Conservation (phyloP, 495 filamentous ascomycete genomes). For the Lentithecium fluviatile region DNA sequence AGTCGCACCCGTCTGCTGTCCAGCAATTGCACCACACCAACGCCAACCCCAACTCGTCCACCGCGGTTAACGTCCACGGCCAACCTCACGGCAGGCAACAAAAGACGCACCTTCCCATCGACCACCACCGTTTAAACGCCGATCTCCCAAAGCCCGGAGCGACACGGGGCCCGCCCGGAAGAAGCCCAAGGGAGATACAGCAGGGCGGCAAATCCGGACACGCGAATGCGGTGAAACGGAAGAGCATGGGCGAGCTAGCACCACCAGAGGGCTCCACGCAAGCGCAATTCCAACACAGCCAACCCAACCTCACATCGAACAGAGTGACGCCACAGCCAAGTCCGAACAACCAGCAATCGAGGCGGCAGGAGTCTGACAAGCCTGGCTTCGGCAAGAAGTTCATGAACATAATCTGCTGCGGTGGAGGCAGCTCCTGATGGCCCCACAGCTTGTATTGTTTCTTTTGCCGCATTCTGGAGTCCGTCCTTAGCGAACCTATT, state of each 20-base stretch:
- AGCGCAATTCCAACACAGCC: constrained; percentile 36
- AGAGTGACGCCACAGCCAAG: constrained; percentile 19
- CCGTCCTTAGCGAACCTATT: constrained; percentile 11
- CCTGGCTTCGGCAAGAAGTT: constrained; percentile 32
- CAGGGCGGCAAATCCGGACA: constrained; percentile 23
- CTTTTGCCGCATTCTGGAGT: constrained; percentile 20
- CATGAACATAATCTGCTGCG: constrained; percentile 34
- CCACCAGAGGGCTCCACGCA: constrained; percentile 35
- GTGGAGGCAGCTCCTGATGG: constrained; percentile 20
- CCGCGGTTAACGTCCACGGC: constrained; percentile 74
- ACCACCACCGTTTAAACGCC: constrained; percentile 85
- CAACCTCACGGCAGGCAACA: constrained; percentile 41
- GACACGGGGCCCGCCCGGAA: constrained; percentile 64
- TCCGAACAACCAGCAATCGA: constrained; percentile 2
- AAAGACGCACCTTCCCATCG: constrained; percentile 59
- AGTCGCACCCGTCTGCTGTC: constrained; percentile 75
- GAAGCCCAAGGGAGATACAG: constrained; percentile 17
- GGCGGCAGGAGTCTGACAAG: constrained; percentile 25
- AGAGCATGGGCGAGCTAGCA: constrained; percentile 35
- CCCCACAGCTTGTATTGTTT: not conserved
- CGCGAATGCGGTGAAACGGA: constrained; percentile 30
- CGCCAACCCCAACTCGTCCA: constrained; percentile 59
- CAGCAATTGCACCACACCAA: constrained; percentile 69
- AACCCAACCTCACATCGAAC: constrained; percentile 28
- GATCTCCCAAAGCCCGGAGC: constrained; percentile 49